Percentiles rank a stretch among this genome's conserved stretches.
These are phyloP conservation scores for Pelargonium nanum DNA, from an alignment of 345 rosid genomes.

Conservation along the genomic window DNA sequence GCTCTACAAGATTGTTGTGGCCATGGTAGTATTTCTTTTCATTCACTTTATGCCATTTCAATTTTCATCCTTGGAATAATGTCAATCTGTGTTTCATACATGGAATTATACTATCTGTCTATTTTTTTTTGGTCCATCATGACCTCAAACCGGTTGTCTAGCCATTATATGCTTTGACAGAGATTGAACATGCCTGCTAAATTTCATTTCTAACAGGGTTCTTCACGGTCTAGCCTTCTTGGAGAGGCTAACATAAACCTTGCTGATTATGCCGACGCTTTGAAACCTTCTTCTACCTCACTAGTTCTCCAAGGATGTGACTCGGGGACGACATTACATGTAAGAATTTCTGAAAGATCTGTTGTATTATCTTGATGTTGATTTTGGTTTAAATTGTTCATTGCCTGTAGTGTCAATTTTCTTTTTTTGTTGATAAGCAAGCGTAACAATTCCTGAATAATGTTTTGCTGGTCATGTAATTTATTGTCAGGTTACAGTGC, in stretches of 20 bases:
- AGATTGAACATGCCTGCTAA: conserved; percentile 9
- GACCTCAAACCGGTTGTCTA: neutral
- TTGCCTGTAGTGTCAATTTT: conserved; percentile 1
- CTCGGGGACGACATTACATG: conserved; percentile 84
- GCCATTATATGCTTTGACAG: neutral
- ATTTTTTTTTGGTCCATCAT: neutral
- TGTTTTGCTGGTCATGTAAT: neutral
- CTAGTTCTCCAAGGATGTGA: conserved; percentile 82
- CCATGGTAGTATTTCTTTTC: conserved; percentile 50
- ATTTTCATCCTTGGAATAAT: neutral
- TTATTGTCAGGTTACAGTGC: conserved; percentile 64
- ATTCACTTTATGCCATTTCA: conserved; percentile 3
- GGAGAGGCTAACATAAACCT: conserved; percentile 92
- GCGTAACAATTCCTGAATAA: neutral
- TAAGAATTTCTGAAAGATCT: conserved; percentile 33
- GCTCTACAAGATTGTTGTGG: conserved; percentile 66
- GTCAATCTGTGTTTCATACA: neutral
- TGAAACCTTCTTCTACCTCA: conserved; percentile 52
- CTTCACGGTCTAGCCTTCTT: conserved; percentile 79
- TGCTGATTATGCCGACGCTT: conserved; percentile 85
- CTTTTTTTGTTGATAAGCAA: no score
- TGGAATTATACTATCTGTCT: neutral
- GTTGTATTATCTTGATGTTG: conserved; percentile 6
- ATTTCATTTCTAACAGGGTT: conserved; percentile 49
- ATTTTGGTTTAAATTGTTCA: conserved; percentile 3